Evolutionary conservation across 768 basidiomycete species (phyloP), one percentile per base, ranked within the genome.

Genomic region (Lactarius psammicola): DNA sequence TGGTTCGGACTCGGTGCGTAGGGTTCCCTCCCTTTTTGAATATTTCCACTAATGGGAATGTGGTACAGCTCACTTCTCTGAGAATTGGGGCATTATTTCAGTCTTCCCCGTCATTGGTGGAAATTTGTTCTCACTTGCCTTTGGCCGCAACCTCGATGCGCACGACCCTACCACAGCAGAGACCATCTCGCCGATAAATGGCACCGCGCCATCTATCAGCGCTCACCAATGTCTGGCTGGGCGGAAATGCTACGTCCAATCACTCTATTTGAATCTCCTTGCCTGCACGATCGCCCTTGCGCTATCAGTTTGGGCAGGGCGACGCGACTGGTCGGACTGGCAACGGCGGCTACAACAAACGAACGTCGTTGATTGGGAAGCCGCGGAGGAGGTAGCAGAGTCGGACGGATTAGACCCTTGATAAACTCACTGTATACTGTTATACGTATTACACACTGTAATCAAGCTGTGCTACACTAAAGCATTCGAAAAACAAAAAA

Each of bases 1-100:
- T 94, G 91, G 92, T 95, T 95, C 70, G 94, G 94, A 8, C 79
- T 95, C 71, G 79, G 91, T 91, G 71, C 72, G 89, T 85, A 2
- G 13, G 34, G 20, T 15, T 56, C 31, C 6, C 53, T 36, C n/a
- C n/a, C n/a, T 40, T 55, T 31, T 34, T 36, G 28, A 38, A 15
- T 31, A 60, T 18, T 18, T 4, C 5, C 30, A 17, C 40, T 56
- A 55, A 60, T 18, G 51, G 2, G 17, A 23, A 4, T n/a, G n/a
- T n/a, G n/a, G 26, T 1, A 17, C 68, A 88, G 87, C 80, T 15
- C 88, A 89, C 72, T 89, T 91, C 70, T 87, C 87, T 1, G 88
- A 94, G 77, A 95, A 95, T 75, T 94, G 89, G 89, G 93, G 93
- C 10, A 91, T 84, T 72, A 79, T 90, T 30, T 84, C 85, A 23